Percentiles rank a stretch among this genome's conserved stretches.
These are phyloP conservation scores for Zymoseptoria passerinii DNA, from an alignment of 2,329 filamentous ascomycete species.

Conservation along the genomic window DNA sequence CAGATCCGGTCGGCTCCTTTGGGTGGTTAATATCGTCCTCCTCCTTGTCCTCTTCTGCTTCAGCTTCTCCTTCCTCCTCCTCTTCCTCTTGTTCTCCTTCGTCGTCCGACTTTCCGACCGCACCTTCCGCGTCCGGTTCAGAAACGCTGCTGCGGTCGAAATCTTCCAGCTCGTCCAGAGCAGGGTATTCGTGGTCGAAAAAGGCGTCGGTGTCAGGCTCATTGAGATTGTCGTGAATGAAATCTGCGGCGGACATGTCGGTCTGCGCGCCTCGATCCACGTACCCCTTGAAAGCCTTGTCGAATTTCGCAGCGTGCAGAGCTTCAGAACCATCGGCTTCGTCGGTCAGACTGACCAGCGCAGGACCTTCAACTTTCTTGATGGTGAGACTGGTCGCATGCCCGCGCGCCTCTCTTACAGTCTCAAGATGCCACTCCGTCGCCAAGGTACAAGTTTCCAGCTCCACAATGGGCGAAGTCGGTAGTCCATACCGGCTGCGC, in stretches of 20 bases:
- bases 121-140: neutral
- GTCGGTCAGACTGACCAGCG: neutral
- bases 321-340: neutral
- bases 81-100: conserved; percentile 1
- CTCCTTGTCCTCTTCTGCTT: conserved; percentile 11
- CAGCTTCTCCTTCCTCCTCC: conserved; percentile 11
- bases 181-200: neutral
- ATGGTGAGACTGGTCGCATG: conserved; percentile 23
- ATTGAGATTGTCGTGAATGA: neutral
- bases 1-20: conserved; percentile 14
- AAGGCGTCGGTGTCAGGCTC: neutral
- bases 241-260: neutral
- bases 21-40: conserved; percentile 12
- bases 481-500: conserved; percentile 24
- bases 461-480: conserved; percentile 10
- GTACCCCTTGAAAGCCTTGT: neutral
- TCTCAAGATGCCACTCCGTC: conserved; percentile 22
- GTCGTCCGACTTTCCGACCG: conserved; percentile 1
- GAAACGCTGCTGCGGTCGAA: neutral
- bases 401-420: conserved; percentile 17
- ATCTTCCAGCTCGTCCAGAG: neutral
- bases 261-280: conserved; percentile 8
- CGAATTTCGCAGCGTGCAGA: neutral
- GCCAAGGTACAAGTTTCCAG: conserved; percentile 10
- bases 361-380: conserved; percentile 13